Base-by-base conservation (phyloP, 2,329 filamentous ascomycete species). In the Dactylellina parvicollis region DNA sequence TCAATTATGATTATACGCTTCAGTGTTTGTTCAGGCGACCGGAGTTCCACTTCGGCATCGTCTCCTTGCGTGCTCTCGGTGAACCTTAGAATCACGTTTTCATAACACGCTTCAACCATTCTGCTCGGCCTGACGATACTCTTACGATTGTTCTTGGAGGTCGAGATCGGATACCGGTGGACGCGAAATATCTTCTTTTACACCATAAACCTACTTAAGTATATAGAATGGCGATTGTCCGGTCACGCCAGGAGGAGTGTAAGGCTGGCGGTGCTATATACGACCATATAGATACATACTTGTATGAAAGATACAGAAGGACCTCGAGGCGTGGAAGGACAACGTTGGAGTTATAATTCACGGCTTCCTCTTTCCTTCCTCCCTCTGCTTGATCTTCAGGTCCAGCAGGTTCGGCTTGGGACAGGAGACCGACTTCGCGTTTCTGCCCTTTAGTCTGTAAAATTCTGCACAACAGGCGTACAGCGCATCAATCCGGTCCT, bases 31-130 rank as follows among this genome's bases (percentile, higher is more conserved):
- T 92, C 91, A 96, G 92, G 87, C 89, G 71, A 87, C 88, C 85
- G 16, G 82, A 82, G 85, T 87, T 89, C 32, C 20, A 18, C 20
- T 42, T 22, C 30, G 49, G 69, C 60, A 73, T 73, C 69, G 70
- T 85, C 86, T 91, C 93, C 90, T 84, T 84, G 91, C 93, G 94
- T 92, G 95, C 95, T 99, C 92, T 93, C 89, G 92, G 92, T 91
- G 86, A 59, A 91, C 90, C 94, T 90, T 92, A 96, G 69, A 73
- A 61, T 66, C 69, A 72, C 36, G 56, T 61, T 61, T 22, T 54
- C 22, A 64, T 34, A 73, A n/a, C 60, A 66, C 69, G 69, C 69
- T 50, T 73, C 57, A 38, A 49, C 60, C 60, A 32, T 66, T 73
- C 69, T 73, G 69, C 69, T 73, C 60, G 60, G 54, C 69, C 69